Evolutionary conservation across 169 alveolate species (phyloP).

Genomic region (Plasmodium knowlesi): DNA sequence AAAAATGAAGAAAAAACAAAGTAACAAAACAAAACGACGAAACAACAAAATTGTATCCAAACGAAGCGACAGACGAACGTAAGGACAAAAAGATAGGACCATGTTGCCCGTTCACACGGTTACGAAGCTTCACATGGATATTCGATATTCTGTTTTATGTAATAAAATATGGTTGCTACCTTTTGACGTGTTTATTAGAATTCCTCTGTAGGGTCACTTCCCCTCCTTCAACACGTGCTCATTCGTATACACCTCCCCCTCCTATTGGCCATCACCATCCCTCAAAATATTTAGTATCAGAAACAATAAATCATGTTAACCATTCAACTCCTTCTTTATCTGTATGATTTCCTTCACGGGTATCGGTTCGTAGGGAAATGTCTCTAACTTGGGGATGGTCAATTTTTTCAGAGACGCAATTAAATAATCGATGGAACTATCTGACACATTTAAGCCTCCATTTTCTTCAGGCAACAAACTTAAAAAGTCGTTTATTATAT

Average conservation of each 20-base stretch:
- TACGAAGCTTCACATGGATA: not conserved
- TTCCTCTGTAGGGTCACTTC: not conserved
- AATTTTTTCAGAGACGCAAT: slow-evolving; percentile 45
- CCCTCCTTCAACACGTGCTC: not conserved
- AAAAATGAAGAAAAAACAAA: not conserved
- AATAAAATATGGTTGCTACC: not conserved
- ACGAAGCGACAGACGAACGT: not conserved
- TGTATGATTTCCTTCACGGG: slow-evolving; percentile 66
- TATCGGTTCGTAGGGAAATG: slow-evolving; percentile 70
- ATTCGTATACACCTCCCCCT: too few species aligned
- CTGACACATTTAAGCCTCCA: slow-evolving; percentile 36
- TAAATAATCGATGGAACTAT: slow-evolving; percentile 64
- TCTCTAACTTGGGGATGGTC: slow-evolving; percentile 29
- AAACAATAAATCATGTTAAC: not conserved
- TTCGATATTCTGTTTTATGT: not conserved
- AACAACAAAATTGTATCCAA: not conserved
- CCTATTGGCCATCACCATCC: not conserved
- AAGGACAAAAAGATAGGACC: not conserved
- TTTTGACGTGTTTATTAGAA: not conserved
- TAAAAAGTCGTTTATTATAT: slow-evolving; percentile 65
- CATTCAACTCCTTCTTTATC: slow-evolving; percentile 28
- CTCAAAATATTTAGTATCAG: not conserved
- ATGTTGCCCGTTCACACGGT: not conserved
- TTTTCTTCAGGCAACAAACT: slow-evolving; percentile 67
- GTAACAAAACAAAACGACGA: not conserved